Conservation (phyloP, 169 alveolate species). For the Babesia caballi region DNA sequence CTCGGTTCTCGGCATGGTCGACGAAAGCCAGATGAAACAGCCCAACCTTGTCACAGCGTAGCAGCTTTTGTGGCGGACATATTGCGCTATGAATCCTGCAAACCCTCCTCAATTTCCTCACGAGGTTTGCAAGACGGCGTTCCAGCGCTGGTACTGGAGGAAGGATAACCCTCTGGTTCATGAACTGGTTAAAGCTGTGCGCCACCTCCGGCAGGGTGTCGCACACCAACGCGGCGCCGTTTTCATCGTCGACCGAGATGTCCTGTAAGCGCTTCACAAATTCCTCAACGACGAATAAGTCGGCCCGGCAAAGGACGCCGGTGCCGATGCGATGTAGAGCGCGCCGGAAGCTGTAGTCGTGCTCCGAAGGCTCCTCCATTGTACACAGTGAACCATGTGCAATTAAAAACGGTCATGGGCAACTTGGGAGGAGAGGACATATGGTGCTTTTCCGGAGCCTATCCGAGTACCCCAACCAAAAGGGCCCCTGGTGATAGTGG, state of each 20-base stretch:
- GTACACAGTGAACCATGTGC: not conserved
- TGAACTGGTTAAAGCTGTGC: conserved; percentile 5
- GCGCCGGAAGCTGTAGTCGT: not conserved
- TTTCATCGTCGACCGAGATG: not conserved
- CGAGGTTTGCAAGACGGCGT: not conserved
- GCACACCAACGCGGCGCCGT: not conserved
- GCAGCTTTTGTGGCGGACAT: not conserved
- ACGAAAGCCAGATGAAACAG: not conserved
- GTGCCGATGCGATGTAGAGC: conserved; percentile 9
- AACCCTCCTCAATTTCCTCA: not conserved
- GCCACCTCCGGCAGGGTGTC: not conserved
- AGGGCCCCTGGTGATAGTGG: too few species aligned
- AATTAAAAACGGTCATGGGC: too few species aligned
- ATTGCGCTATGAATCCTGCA: not conserved
- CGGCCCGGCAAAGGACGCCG: conserved; percentile 15
- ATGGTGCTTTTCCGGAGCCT: too few species aligned
- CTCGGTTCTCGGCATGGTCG: not conserved
- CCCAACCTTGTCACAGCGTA: not conserved
- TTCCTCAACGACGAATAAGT: not conserved
- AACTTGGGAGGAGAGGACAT: too few species aligned
- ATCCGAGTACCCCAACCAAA: too few species aligned
- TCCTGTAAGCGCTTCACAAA: not conserved
- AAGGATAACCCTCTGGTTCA: conserved; percentile 11
- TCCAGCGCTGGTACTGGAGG: not conserved
- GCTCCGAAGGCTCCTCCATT: not conserved